A percentile compares a stretch with the other conserved stretches of the same genome.
Evolutionary conservation across 768 basidiomycete genomes (phyloP).

Genomic region (Mrakia frigida): DNA sequence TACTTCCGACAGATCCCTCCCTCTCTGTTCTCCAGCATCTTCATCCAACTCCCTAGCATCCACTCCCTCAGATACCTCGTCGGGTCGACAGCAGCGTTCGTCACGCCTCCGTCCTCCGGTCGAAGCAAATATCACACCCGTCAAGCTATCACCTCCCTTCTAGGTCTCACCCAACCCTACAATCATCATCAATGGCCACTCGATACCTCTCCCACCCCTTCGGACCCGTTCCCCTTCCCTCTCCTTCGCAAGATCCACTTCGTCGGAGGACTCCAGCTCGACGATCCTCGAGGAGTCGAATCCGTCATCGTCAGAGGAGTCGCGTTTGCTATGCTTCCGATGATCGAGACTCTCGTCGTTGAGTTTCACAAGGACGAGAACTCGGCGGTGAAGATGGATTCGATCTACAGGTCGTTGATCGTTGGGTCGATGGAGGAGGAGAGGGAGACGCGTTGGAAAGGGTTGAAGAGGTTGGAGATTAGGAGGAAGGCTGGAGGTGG

Average conservation of each 20-base stretch:
- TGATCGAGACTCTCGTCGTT: neutral
- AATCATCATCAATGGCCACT: neutral
- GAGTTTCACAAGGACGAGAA: neutral
- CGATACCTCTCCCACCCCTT: neutral
- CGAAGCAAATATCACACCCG: neutral
- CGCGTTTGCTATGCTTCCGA: neutral
- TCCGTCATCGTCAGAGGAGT: neutral
- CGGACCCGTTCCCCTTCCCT: neutral
- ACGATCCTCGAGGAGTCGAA: neutral
- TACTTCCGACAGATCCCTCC: constrained; percentile 26
- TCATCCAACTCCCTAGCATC: constrained; percentile 18
- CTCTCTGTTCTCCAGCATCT: constrained; percentile 32
- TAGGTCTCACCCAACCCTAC: neutral
- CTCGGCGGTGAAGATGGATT: neutral
- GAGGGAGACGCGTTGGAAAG: neutral
- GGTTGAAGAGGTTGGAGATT: constrained; percentile 11
- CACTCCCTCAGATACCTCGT: neutral
- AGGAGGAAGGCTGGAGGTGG: neutral
- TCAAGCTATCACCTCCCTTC: neutral
- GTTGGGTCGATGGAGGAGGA: neutral
- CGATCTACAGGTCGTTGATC: neutral
- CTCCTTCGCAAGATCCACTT: neutral
- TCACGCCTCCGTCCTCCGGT: neutral
- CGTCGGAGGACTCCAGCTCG: neutral
- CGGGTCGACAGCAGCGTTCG: neutral